These are phyloP conservation scores for Histomonas meleagridis DNA, from an alignment of 208 protist species.

Conservation along the genomic window DNA sequence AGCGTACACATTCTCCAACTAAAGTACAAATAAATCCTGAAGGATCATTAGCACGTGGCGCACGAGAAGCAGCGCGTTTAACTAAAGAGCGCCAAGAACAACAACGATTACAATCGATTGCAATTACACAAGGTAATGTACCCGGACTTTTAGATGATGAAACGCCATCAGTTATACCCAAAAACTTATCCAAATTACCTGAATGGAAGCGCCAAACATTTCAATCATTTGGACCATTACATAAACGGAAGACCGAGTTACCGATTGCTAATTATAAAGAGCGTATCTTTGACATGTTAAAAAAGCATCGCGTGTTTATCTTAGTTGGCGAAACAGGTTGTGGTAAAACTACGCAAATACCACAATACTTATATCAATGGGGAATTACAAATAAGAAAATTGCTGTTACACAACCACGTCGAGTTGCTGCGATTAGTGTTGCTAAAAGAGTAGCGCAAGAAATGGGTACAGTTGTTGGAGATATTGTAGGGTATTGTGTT, in stretches of 20 bases:
- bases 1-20: neutral
- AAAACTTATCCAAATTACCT: neutral
- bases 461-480: conserved; percentile 39
- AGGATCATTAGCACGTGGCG: neutral
- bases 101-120: neutral
- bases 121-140: neutral
- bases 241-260: neutral
- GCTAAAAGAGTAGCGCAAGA: conserved; percentile 42
- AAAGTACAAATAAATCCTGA: neutral
- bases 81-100: neutral
- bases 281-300: neutral
- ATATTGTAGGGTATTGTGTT: conserved; percentile 81
- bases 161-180: neutral
- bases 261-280: conserved; percentile 23
- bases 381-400: neutral
- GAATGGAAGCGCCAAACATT: conserved; percentile 3
- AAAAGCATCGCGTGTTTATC: conserved; percentile 38
- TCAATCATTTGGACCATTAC: neutral
- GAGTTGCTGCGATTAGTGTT: conserved; percentile 71
- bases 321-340: conserved; percentile 58
- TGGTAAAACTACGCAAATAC: conserved; percentile 62
- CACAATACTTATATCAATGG: conserved; percentile 50
- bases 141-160: neutral
- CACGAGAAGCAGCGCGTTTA: neutral
- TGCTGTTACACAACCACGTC: conserved; percentile 50